Evolutionary conservation across 306 rosid species (phyloP).

Genomic region (Quercus robur): DNA sequence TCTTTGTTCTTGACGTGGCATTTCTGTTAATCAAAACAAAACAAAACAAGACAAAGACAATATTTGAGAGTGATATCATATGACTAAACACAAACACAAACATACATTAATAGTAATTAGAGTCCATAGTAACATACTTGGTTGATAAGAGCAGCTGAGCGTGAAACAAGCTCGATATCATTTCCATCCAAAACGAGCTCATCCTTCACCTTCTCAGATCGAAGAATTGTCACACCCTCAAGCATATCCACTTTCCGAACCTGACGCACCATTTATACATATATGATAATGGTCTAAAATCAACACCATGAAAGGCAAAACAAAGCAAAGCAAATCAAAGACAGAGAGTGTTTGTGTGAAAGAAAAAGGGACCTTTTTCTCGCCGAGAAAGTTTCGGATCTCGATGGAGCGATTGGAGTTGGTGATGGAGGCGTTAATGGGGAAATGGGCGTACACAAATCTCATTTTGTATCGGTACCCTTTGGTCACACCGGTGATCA

Average conservation of each 20-base stretch:
- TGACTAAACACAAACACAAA: too few species aligned
- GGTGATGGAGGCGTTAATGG: constrained; percentile 74
- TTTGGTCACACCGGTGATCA: constrained; percentile 87
- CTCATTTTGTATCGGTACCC: constrained; percentile 90
- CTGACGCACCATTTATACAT: constrained; percentile 21
- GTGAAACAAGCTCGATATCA: constrained; percentile 75
- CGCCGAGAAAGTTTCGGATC: constrained; percentile 74
- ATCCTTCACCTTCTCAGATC: constrained; percentile 85
- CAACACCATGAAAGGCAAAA: neutral
- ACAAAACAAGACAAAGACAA: neutral
- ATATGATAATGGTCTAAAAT: neutral
- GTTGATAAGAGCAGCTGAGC: constrained; percentile 71
- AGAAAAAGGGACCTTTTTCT: constrained; percentile 44
- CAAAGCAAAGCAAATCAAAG: too few species aligned
- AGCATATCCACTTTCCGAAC: constrained; percentile 88
- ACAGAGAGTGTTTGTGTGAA: too few species aligned
- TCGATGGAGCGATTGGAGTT: constrained; percentile 43
- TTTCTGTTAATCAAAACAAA: constrained; percentile 43
- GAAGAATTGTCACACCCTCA: constrained; percentile 49
- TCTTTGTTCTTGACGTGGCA: constrained; percentile 85
- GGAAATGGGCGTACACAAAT: constrained; percentile 81
- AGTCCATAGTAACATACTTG: constrained; percentile 31
- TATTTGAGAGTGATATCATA: too few species aligned
- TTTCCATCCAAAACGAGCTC: constrained; percentile 75
- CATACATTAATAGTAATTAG: neutral